Evolutionary conservation across 177 flowering plant species (phyloP).

Genomic region (Tripterygium wilfordii): DNA sequence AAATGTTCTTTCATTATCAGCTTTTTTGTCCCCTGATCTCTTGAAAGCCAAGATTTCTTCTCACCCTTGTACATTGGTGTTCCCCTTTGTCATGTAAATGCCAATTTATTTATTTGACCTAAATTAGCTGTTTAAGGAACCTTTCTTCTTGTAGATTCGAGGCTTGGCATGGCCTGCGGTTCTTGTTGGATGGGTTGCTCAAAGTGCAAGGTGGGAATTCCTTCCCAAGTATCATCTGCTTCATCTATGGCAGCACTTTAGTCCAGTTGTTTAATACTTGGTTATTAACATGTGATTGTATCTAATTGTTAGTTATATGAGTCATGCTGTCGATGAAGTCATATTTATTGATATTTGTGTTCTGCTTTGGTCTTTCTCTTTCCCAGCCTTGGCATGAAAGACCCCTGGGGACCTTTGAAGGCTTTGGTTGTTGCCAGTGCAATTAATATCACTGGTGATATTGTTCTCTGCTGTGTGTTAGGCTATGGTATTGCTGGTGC

Average conservation of each 20-base stretch:
- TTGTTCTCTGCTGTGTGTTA: conserved; percentile 61
- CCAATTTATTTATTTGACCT: too few relatives aligned
- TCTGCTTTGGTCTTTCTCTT: conserved; percentile 1
- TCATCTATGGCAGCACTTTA: background rate
- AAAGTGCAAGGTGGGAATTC: conserved; percentile 79
- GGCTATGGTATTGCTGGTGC: conserved; percentile 96
- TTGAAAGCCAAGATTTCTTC: background rate
- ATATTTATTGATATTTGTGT: too few relatives aligned
- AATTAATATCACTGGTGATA: conserved; percentile 72
- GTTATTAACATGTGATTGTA: too few relatives aligned
- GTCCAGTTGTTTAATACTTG: background rate
- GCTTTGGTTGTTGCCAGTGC: conserved; percentile 76
- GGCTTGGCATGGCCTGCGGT: conserved; percentile 97
- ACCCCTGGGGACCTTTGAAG: conserved; percentile 96
- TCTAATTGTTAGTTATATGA: background rate
- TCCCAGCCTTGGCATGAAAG: conserved; percentile 93
- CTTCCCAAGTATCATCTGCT: background rate
- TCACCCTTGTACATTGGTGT: too few relatives aligned
- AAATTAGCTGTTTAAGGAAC: background rate
- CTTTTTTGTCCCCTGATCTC: background rate
- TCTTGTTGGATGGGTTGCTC: conserved; percentile 89
- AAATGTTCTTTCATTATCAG: background rate
- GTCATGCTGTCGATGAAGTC: too few relatives aligned
- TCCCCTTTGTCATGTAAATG: too few relatives aligned
- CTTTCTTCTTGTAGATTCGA: conserved; percentile 52